Percentiles rank a stretch among this genome's conserved stretches.
Conservation (phyloP, 306 rosid species). For the Malus sieversii region DNA sequence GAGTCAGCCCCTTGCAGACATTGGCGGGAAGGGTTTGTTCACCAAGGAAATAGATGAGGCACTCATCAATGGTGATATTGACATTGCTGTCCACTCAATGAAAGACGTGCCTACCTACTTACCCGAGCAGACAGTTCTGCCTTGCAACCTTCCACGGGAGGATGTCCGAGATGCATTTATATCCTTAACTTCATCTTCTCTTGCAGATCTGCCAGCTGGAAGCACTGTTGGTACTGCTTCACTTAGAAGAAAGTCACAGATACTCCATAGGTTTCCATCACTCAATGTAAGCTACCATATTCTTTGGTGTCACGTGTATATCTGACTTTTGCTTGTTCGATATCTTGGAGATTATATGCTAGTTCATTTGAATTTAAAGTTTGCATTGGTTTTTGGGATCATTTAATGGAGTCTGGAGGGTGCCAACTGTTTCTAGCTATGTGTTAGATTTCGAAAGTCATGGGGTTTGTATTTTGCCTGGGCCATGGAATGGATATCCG, state of each 20-base stretch:
- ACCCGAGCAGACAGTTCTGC: constrained; percentile 69
- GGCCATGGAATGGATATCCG: neutral
- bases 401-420: neutral
- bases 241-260: constrained; percentile 78
- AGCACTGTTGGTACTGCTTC: constrained; percentile 86
- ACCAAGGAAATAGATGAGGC: constrained; percentile 95
- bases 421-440: neutral
- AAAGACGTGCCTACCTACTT: constrained; percentile 87
- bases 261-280: constrained; percentile 70
- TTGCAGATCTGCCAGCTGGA: constrained; percentile 66
- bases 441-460: neutral
- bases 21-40: constrained; percentile 88
- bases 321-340: neutral
- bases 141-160: constrained; percentile 84
- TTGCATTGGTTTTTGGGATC: neutral
- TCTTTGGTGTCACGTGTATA: neutral
- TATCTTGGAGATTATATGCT: neutral
- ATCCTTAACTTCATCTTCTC: constrained; percentile 57
- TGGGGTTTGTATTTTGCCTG: neutral
- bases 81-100: constrained; percentile 93
- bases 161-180: constrained; percentile 91
- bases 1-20: constrained; percentile 80
- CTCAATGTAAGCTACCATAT: constrained; percentile 43
- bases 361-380: neutral
- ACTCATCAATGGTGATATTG: constrained; percentile 59